phyloP scores from a whole-genome alignment of 2,329 filamentous ascomycete species.

The Microdochium trichocladiopsis region DNA sequence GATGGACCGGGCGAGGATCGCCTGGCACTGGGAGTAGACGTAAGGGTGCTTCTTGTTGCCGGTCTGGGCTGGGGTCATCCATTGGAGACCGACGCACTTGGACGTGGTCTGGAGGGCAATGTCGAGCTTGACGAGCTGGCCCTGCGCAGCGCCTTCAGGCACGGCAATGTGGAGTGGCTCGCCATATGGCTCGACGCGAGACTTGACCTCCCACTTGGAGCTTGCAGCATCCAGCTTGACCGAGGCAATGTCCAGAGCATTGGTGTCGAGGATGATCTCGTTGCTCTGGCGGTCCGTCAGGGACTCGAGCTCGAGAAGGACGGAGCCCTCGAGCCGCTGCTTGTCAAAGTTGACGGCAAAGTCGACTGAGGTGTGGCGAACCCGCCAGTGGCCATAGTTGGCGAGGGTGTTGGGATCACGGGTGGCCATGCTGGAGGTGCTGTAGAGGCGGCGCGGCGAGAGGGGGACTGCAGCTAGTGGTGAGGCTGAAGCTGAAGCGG shows the following conservation, averaged over 20 bases:
- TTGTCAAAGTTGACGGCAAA: slow-evolving; percentile 79
- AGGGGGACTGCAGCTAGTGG: not conserved
- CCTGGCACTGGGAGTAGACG: slow-evolving; percentile 97
- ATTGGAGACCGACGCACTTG: slow-evolving; percentile 87
- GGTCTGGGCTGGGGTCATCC: slow-evolving; percentile 89
- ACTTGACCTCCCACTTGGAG: slow-evolving; percentile 62
- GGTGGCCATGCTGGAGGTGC: slow-evolving; percentile 24
- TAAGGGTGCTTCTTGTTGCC: slow-evolving; percentile 94
- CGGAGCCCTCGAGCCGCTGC: slow-evolving; percentile 69
- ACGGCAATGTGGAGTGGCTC: slow-evolving; percentile 61
- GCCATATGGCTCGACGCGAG: slow-evolving; percentile 67
- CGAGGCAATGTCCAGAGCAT: slow-evolving; percentile 65
- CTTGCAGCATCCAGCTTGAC: slow-evolving; percentile 63
- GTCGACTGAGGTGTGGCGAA: slow-evolving; percentile 73
- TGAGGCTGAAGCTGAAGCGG: slow-evolving; percentile 9
- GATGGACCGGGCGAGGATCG: slow-evolving; percentile 87
- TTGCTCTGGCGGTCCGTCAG: slow-evolving; percentile 65
- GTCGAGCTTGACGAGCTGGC: slow-evolving; percentile 44
- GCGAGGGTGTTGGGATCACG: slow-evolving; percentile 86
- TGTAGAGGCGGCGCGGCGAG: slow-evolving; percentile 7
- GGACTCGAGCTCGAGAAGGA: slow-evolving; percentile 69
- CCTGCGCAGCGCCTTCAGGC: slow-evolving; percentile 45
- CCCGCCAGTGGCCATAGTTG: slow-evolving; percentile 86
- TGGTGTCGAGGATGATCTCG: slow-evolving; percentile 85
- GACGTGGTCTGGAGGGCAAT: slow-evolving; percentile 76